phyloP scores from a whole-genome alignment of 2,329 filamentous ascomycete species.

The Fusarium staphyleae region DNA sequence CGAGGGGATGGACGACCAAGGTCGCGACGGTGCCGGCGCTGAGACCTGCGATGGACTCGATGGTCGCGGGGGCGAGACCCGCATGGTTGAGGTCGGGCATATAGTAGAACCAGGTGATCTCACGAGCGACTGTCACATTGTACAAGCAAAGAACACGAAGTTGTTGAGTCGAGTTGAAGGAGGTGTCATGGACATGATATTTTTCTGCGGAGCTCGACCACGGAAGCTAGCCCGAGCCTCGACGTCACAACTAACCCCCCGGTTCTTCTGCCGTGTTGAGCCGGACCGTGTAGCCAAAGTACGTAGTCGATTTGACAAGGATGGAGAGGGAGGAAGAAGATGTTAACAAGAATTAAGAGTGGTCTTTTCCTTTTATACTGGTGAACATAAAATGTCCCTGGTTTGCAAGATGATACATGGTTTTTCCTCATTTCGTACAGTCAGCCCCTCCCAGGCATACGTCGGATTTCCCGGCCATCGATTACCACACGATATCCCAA shows the following conservation, averaged over 20 bases:
- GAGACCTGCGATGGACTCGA: slow-evolving; percentile 91
- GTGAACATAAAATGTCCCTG: background rate
- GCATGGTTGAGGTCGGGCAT: slow-evolving; percentile 60
- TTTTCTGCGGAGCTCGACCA: slow-evolving; percentile 28
- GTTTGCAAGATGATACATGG: slow-evolving; percentile 38
- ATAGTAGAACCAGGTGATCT: slow-evolving; percentile 33
- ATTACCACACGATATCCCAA: slow-evolving; percentile 35
- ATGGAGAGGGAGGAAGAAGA: background rate
- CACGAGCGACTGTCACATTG: slow-evolving; percentile 38
- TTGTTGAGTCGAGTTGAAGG: background rate
- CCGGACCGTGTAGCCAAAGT: slow-evolving; percentile 1
- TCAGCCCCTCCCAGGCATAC: slow-evolving; percentile 31
- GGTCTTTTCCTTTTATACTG: slow-evolving; percentile 28
- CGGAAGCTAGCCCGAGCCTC: slow-evolving; percentile 24
- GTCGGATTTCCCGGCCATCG: slow-evolving; percentile 23
- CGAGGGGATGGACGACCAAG: slow-evolving; percentile 86
- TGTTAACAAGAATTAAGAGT: slow-evolving; percentile 32
- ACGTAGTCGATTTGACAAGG: too few species aligned
- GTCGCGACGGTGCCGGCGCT: slow-evolving; percentile 88
- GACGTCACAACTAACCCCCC: slow-evolving; percentile 32
- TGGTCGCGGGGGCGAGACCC: slow-evolving; percentile 75
- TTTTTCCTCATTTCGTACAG: slow-evolving; percentile 34
- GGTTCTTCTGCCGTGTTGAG: slow-evolving; percentile 22
- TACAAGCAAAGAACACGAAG: slow-evolving; percentile 3
- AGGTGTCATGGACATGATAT: slow-evolving; percentile 19